phyloP scores from a whole-genome alignment of 371 early-diverging fungal species.

The Mortierella sp. region DNA sequence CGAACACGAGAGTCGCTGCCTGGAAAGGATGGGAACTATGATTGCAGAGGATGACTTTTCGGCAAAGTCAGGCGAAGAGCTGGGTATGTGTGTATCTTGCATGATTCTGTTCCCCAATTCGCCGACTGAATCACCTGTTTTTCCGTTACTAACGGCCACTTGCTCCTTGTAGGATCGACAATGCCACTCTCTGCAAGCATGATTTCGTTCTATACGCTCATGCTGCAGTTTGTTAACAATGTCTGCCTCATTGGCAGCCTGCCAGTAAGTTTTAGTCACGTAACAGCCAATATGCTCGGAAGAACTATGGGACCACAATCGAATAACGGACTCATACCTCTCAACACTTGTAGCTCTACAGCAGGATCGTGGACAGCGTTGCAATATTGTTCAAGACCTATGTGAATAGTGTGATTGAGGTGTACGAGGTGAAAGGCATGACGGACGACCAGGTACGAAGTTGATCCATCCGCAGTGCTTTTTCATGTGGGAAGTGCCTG shows the following conservation, averaged over 20 bases:
- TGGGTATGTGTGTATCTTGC: conserved; percentile 50
- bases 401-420: conserved; percentile 50
- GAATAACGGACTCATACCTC: too few species aligned
- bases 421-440: conserved; percentile 49
- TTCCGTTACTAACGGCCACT: background rate
- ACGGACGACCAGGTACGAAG: conserved; percentile 40
- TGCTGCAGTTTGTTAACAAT: conserved; percentile 85
- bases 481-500: background rate
- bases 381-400: conserved; percentile 50
- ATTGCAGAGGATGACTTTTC: conserved; percentile 71
- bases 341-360: conserved; percentile 35
- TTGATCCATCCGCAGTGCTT: too few species aligned
- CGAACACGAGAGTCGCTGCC: conserved; percentile 62
- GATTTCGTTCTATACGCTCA: conserved; percentile 71
- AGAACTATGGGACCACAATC: too few species aligned
- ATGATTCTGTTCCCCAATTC: background rate
- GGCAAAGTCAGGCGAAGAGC: conserved; percentile 66
- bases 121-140: background rate
- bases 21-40: conserved; percentile 66
- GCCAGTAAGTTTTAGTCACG: conserved; percentile 56
- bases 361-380: conserved; percentile 45
- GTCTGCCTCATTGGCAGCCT: conserved; percentile 74
- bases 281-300: too few species aligned
- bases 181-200: conserved; percentile 65
- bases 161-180: conserved; percentile 9